Percentiles rank a stretch among this genome's conserved stretches.
phyloP scores from a whole-genome alignment of 2,329 filamentous ascomycete species.

The Exophiala alcalophila region DNA sequence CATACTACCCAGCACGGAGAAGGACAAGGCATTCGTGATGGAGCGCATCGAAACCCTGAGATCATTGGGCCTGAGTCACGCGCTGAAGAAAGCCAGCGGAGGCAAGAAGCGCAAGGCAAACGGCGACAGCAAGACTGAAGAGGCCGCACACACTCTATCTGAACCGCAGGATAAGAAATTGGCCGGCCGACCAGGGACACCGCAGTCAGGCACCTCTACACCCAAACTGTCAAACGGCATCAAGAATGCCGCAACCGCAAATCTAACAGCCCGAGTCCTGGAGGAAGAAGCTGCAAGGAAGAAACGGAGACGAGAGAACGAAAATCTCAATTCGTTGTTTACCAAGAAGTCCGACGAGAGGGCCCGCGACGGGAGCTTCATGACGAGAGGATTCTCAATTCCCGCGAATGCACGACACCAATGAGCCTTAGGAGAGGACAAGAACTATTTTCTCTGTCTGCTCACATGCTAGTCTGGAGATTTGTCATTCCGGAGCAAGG shows the following conservation, averaged over 20 bases:
- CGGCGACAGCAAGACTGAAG: constrained; percentile 37
- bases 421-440: too few species aligned
- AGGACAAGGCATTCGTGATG: constrained; percentile 67
- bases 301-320: constrained; percentile 68
- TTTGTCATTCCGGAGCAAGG: too few species aligned
- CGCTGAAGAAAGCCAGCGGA: constrained; percentile 72
- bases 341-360: constrained; percentile 42
- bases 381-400: constrained; percentile 57
- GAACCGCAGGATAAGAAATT: constrained; percentile 11
- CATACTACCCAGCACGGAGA: constrained; percentile 68
- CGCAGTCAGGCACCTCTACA: constrained; percentile 34
- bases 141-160: constrained; percentile 8
- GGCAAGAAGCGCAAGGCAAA: constrained; percentile 74
- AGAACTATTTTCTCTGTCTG: too few species aligned
- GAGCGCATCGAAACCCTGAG: constrained; percentile 66
- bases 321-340: constrained; percentile 56
- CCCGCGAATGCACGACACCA: constrained; percentile 39
- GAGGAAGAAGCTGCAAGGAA: constrained; percentile 81
- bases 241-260: constrained; percentile 83
- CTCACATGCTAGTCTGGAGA: too few species aligned
- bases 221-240: constrained; percentile 58
- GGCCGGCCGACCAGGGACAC: constrained; percentile 12
- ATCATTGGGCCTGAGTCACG: constrained; percentile 74
- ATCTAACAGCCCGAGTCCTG: constrained; percentile 79
- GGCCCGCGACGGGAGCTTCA: constrained; percentile 51